These are phyloP conservation scores for Hebeloma cylindrosporum DNA, from an alignment of 768 basidiomycete species.

Conservation along the genomic window DNA sequence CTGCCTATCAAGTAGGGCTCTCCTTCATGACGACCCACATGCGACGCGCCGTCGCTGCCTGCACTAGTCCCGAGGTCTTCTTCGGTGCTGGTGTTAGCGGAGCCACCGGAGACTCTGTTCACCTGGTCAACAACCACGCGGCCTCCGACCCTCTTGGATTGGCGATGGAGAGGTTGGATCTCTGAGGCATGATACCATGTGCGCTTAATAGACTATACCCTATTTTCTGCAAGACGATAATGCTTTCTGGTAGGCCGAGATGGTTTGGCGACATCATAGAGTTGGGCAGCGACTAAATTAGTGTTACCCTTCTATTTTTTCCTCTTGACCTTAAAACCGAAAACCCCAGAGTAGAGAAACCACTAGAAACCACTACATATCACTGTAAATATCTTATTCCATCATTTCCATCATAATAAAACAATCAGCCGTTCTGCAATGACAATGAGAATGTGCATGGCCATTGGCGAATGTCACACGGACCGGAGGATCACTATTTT, in stretches of 20 bases:
- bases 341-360: background rate
- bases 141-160: conserved; percentile 58
- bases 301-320: background rate
- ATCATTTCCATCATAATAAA: background rate
- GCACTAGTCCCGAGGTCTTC: conserved; percentile 91
- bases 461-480: background rate
- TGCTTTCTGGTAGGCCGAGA: too few species aligned
- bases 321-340: background rate
- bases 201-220: too few species aligned
- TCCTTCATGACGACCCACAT: conserved; percentile 92
- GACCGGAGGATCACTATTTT: conserved; percentile 1
- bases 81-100: conserved; percentile 54
- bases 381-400: conserved; percentile 1
- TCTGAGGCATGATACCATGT: conserved; percentile 19
- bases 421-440: too few species aligned
- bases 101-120: conserved; percentile 32
- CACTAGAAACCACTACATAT: conserved; percentile 1
- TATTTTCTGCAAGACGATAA: too few species aligned
- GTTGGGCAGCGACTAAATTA: too few species aligned
- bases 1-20: conserved; percentile 95
- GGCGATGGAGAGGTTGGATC: conserved; percentile 58
- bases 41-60: conserved; percentile 93
- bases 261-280: background rate
- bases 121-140: conserved; percentile 37
- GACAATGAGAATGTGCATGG: too few species aligned